These are phyloP conservation scores for Rhizopus sp. DNA, from an alignment of 371 early-diverging fungal species.

Conservation along the genomic window DNA sequence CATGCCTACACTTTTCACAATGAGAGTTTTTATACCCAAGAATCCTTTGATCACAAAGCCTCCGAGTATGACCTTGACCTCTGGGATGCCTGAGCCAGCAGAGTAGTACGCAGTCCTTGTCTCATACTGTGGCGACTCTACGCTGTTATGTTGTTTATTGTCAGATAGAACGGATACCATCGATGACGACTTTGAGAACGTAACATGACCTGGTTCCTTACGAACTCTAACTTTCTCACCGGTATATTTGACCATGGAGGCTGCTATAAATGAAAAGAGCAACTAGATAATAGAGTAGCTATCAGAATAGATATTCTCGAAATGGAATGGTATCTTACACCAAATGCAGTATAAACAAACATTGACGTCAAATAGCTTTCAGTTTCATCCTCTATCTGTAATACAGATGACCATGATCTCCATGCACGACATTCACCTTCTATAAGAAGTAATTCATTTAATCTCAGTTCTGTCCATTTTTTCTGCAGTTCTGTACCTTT, in stretches of 20 bases:
- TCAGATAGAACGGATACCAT: conserved; percentile 19
- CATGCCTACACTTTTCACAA: conserved; percentile 88
- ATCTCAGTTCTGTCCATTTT: conserved; percentile 4
- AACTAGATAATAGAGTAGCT: conserved; percentile 21
- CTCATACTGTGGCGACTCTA: conserved; percentile 23
- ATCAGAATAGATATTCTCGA: background rate
- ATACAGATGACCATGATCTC: conserved; percentile 47
- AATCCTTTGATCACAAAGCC: conserved; percentile 93
- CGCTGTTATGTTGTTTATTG: conserved; percentile 6
- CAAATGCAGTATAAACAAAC: conserved; percentile 39
- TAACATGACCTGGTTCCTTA: conserved; percentile 13
- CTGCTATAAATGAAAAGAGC: conserved; percentile 38
- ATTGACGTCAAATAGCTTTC: conserved; percentile 35
- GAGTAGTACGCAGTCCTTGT: conserved; percentile 59
- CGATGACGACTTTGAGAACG: conserved; percentile 30
- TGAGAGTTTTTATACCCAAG: conserved; percentile 81
- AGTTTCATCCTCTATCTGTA: conserved; percentile 23
- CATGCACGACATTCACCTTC: conserved; percentile 41
- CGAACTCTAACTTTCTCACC: conserved; percentile 42
- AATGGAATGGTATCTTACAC: conserved; percentile 31
- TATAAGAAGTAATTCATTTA: background rate
- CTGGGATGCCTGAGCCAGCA: conserved; percentile 94
- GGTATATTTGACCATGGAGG: conserved; percentile 45
- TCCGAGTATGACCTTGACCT: conserved; percentile 92
- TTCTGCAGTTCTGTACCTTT: conserved; percentile 39